Evolutionary conservation across 345 rosid species (phyloP).

Genomic region (Geranium brycei): DNA sequence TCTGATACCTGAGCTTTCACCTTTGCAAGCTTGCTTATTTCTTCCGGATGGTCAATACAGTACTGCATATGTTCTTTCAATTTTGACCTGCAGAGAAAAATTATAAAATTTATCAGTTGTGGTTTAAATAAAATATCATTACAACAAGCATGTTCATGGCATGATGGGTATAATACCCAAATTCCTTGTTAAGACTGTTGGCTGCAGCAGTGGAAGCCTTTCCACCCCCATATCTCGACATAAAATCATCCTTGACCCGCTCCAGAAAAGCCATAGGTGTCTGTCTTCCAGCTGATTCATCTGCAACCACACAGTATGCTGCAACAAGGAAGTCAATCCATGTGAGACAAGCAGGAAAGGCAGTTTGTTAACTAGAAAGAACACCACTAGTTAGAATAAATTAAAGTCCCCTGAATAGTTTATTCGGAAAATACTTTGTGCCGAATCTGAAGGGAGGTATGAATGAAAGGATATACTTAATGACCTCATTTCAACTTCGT

Average conservation of each 20-base stretch:
- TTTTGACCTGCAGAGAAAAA: constrained; percentile 37
- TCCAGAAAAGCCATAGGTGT: constrained; percentile 73
- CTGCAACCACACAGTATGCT: constrained; percentile 86
- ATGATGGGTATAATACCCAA: constrained; percentile 25
- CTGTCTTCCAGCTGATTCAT: constrained; percentile 70
- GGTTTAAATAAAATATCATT: not conserved
- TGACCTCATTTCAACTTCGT: not conserved
- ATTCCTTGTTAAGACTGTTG: constrained; percentile 56
- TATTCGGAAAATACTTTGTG: no score
- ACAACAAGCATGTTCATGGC: not conserved
- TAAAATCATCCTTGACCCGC: constrained; percentile 73
- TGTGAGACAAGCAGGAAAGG: not conserved
- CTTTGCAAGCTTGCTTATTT: constrained; percentile 82
- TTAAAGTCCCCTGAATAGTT: no score
- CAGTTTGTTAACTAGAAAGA: not conserved
- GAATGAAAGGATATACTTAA: not conserved
- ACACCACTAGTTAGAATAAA: not conserved
- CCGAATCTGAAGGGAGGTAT: not conserved
- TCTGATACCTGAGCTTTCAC: constrained; percentile 90
- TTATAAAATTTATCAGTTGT: constrained; percentile 5
- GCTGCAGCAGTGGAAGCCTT: constrained; percentile 69
- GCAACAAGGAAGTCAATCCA: constrained; percentile 11
- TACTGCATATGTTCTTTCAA: constrained; percentile 87
- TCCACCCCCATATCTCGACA: constrained; percentile 65
- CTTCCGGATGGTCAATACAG: constrained; percentile 82